These are phyloP conservation scores for Rhizoclosmatium globosum DNA, from an alignment of 192 early-diverging fungal genomes.

Conservation along the genomic window DNA sequence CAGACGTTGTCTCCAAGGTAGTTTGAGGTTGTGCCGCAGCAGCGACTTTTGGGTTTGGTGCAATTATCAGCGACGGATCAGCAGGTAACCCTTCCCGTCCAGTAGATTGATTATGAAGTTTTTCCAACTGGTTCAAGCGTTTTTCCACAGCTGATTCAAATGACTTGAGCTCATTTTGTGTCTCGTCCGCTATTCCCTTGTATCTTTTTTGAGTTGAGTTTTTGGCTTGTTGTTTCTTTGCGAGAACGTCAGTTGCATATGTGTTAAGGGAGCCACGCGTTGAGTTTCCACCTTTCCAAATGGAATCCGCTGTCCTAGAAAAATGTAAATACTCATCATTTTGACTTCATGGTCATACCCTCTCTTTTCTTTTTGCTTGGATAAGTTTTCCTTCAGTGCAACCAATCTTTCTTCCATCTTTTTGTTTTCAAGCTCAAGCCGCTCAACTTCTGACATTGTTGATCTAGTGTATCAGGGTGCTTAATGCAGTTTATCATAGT, in stretches of 20 bases:
- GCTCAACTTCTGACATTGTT: constrained; percentile 3
- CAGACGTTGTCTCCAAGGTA: not conserved
- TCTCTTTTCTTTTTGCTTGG: constrained; percentile 27
- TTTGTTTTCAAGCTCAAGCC: constrained; percentile 31
- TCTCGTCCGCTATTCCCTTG: constrained; percentile 10
- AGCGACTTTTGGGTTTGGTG: not conserved
- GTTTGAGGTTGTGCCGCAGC: not conserved
- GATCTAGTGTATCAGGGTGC: not conserved
- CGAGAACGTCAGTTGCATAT: constrained; percentile 31
- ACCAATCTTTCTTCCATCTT: constrained; percentile 35
- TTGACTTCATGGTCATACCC: constrained; percentile 3
- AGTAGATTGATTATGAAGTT: constrained; percentile 7
- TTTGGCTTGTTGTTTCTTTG: constrained; percentile 12
- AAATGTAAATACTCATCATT: not conserved
- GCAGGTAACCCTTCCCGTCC: not conserved
- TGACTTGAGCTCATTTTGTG: not conserved
- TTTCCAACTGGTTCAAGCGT: not conserved
- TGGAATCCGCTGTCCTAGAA: constrained; percentile 6
- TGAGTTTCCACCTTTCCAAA: constrained; percentile 34
- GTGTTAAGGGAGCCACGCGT: constrained; percentile 26
- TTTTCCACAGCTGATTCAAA: not conserved
- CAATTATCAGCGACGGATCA: not conserved
- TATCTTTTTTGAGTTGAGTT: not conserved
- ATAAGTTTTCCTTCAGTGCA: constrained; percentile 21
- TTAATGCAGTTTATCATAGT: not conserved